phyloP scores from a whole-genome alignment of 805 yeast species.

The Wickerhamiella domercqiae region DNA sequence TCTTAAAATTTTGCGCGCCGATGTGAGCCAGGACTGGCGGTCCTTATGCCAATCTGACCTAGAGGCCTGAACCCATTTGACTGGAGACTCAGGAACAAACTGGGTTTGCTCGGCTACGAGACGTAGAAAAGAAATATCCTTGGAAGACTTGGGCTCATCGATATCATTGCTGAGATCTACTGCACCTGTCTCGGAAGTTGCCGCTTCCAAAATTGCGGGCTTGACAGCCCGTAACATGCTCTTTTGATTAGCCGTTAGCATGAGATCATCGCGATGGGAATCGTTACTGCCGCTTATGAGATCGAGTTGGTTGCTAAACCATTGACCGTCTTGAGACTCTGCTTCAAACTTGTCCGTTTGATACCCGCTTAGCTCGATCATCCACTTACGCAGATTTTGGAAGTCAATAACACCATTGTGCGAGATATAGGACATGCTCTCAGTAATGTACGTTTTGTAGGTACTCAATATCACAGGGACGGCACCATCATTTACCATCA shows the following conservation, averaged over 20 bases:
- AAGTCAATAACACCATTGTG: constrained; percentile 71
- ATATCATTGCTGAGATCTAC: constrained; percentile 17
- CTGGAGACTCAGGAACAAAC: constrained; percentile 39
- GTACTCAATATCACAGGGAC: constrained; percentile 83
- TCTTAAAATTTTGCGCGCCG: constrained; percentile 23
- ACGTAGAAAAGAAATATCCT: too few species aligned
- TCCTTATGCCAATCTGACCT: too few species aligned
- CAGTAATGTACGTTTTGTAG: constrained; percentile 61
- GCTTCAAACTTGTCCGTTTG: constrained; percentile 79
- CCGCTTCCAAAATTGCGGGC: constrained; percentile 32
- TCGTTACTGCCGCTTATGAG: constrained; percentile 12
- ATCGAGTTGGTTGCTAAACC: constrained; percentile 79
- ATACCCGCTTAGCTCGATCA: constrained; percentile 57
- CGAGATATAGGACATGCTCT: constrained; percentile 47
- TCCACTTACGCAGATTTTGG: constrained; percentile 55
- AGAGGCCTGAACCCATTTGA: background rate
- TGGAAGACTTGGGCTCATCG: constrained; percentile 5
- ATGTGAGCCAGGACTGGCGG: constrained; percentile 45
- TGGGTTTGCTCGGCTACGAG: constrained; percentile 19
- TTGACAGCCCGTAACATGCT: constrained; percentile 37
- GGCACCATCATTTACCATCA: constrained; percentile 89
- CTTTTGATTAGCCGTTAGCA: constrained; percentile 42
- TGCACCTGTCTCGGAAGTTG: constrained; percentile 12
- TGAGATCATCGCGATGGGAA: constrained; percentile 41
- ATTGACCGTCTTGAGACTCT: constrained; percentile 64